Base-by-base conservation (phyloP, 768 basidiomycete genomes). In the Lactifluus pinguis region DNA sequence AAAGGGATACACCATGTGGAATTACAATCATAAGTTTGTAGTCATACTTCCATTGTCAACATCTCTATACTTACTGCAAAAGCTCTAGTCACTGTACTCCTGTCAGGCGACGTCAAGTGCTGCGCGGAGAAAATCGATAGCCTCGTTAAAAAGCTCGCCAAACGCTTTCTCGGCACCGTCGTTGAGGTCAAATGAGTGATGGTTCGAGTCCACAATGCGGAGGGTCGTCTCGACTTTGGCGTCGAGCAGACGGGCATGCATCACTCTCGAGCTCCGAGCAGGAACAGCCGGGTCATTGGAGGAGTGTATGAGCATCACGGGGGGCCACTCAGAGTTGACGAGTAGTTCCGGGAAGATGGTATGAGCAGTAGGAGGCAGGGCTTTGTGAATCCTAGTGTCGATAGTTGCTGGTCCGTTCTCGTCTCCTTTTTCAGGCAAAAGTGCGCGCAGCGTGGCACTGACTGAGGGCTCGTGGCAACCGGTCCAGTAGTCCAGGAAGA, bases 111-210 rank as follows among this genome's bases (percentile, higher is more conserved):
- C 55, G 25, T 47, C 10, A 34, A 61, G 36, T 6, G 55, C 55
- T 2, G 34, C 39, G 10, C 59, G 59, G 44, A 79, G 54, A 29
- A 73, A 71, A 36, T 61, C 56, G 48, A 64, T 47, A 15, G 68
- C 64, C 49, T 71, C 64, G 34, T 72, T 70, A 75, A 73, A 72
- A 72, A 82, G n/a, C 29, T 66, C 67, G 3, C 76, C 73, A 65
- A 75, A 75, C 55, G 67, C 34, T 34, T 71, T 73, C 61, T 82
- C 81, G 6, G 78, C 80, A 21, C 68, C 69, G 15, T 72, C 69
- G 34, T 69, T 74, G 64, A 79, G 81, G 67, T 85, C 84, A 62
- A 84, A 85, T 0, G 79, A 77, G 65, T 85, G 84, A 53, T 85
- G 84, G 53, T 83, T 80, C 61, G 71, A 69, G 9, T 76, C 72